Evolutionary conservation across 768 basidiomycete species (phyloP).

Genomic region (Coprinopsis sp.): DNA sequence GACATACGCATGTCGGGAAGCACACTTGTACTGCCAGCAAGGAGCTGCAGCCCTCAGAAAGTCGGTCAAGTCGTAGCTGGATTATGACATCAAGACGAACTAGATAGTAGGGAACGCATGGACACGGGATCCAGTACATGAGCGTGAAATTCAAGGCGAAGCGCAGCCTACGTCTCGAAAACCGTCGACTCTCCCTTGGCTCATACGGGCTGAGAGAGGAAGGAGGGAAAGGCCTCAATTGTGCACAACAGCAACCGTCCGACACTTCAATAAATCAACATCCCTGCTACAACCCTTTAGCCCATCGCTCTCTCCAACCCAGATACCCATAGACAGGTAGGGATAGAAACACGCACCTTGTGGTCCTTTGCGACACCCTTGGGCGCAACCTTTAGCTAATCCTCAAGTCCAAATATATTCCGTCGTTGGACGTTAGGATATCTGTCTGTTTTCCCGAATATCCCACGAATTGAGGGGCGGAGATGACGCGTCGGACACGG

Average conservation of each 20-base stretch:
- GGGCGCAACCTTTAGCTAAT: slow-evolving; percentile 86
- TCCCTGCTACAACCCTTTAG: slow-evolving; percentile 44
- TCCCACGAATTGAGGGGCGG: slow-evolving; percentile 62
- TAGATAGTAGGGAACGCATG: too few species aligned
- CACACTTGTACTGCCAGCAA: too few species aligned
- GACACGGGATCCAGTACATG: too few species aligned
- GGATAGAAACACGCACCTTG: slow-evolving; percentile 38
- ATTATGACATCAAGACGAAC: too few species aligned
- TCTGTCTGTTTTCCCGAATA: slow-evolving; percentile 65
- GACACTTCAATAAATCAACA: slow-evolving; percentile 86
- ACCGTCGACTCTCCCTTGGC: not conserved
- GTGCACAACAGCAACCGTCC: slow-evolving; percentile 67
- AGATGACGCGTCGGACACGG: slow-evolving; percentile 64
- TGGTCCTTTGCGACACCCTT: slow-evolving; percentile 87
- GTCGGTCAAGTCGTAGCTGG: too few species aligned
- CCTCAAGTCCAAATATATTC: slow-evolving; percentile 84
- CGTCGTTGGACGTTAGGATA: slow-evolving; percentile 56
- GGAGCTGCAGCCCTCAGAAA: too few species aligned
- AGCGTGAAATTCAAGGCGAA: too few species aligned
- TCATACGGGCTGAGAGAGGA: not conserved
- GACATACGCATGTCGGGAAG: too few species aligned
- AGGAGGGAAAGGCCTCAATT: slow-evolving; percentile 34
- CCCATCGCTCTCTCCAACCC: too few species aligned
- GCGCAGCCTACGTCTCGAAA: too few species aligned
- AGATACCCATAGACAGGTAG: not conserved